Evolutionary conservation across 2,329 filamentous ascomycete genomes (phyloP).

Genomic region (Clonostachys byssicola): DNA sequence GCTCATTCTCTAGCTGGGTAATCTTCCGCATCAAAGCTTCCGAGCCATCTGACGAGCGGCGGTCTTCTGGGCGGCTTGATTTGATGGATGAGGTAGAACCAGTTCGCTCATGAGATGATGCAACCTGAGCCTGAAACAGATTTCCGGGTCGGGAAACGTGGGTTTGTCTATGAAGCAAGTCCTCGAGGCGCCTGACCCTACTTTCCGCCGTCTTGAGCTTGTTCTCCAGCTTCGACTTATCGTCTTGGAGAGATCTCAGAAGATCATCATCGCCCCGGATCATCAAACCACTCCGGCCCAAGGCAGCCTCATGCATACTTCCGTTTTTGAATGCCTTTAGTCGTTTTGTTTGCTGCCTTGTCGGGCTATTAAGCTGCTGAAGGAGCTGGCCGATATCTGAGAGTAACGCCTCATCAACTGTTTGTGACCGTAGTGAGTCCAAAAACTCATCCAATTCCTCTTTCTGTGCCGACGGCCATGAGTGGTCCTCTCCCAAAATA

Average conservation of each 20-base stretch:
- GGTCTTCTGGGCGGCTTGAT: slow-evolving; percentile 36
- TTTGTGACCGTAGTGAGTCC: slow-evolving; percentile 58
- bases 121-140: slow-evolving; percentile 46
- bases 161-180: slow-evolving; percentile 81
- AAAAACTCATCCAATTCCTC: slow-evolving; percentile 76
- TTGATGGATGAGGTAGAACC: slow-evolving; percentile 45
- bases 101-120: slow-evolving; percentile 38
- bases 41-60: slow-evolving; percentile 32
- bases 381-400: slow-evolving; percentile 73
- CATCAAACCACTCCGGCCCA: slow-evolving; percentile 82
- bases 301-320: slow-evolving; percentile 84
- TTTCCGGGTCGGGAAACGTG: slow-evolving; percentile 52
- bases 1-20: slow-evolving; percentile 70
- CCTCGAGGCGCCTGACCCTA: slow-evolving; percentile 85
- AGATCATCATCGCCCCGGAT: slow-evolving; percentile 86
- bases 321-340: slow-evolving; percentile 95
- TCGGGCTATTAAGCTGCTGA: slow-evolving; percentile 75
- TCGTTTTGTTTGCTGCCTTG: slow-evolving; percentile 79
- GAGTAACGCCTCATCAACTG: slow-evolving; percentile 61
- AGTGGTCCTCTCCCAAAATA: slow-evolving; percentile 70
- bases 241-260: slow-evolving; percentile 71
- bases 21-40: slow-evolving; percentile 44
- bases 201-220: slow-evolving; percentile 82
- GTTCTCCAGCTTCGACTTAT: slow-evolving; percentile 71
- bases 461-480: slow-evolving; percentile 75